Evolutionary conservation across 495 filamentous ascomycete species (phyloP).

Genomic region (Emericellopsis terricola): DNA sequence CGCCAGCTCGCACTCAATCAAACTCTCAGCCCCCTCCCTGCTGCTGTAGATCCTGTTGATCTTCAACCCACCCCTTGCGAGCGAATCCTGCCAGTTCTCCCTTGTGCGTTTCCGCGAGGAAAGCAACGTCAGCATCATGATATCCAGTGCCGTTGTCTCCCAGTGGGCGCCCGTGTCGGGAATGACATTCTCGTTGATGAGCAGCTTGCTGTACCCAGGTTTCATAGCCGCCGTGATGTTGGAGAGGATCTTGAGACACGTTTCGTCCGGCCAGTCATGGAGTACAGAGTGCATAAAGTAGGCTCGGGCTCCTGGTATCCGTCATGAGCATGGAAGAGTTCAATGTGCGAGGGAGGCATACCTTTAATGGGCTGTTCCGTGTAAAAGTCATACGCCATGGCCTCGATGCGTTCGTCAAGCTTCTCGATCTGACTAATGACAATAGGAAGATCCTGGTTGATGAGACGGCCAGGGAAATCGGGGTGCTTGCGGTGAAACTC

Average conservation of each 20-base stretch:
- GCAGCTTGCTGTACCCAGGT: constrained; percentile 27
- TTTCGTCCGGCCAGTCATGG: constrained; percentile 30
- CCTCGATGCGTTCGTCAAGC: constrained; percentile 10
- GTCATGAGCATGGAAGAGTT: too few species aligned
- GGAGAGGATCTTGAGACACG: constrained; percentile 17
- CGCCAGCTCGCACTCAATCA: constrained; percentile 22
- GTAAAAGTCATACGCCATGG: constrained; percentile 18
- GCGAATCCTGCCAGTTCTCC: constrained; percentile 12
- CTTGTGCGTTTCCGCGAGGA: constrained; percentile 14
- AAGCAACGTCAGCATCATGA: constrained; percentile 16
- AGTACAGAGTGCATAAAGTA: constrained; percentile 29
- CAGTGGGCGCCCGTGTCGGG: constrained; percentile 21
- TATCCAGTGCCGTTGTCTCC: constrained; percentile 21
- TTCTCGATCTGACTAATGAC: constrained; percentile 14
- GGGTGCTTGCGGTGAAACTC: constrained; percentile 25
- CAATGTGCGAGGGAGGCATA: constrained; percentile 6
- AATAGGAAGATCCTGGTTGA: constrained; percentile 27
- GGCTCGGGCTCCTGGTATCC: constrained; percentile 15
- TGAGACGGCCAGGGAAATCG: constrained; percentile 18
- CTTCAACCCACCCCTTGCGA: constrained; percentile 19
- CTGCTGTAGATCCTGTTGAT: constrained; percentile 21
- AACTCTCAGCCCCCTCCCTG: constrained; percentile 16
- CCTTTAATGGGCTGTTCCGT: constrained; percentile 24
- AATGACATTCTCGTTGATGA: constrained; percentile 36
- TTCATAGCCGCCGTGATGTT: constrained; percentile 22